phyloP scores from a whole-genome alignment of 2,329 filamentous ascomycete genomes.

The Epichloe uncinata region DNA sequence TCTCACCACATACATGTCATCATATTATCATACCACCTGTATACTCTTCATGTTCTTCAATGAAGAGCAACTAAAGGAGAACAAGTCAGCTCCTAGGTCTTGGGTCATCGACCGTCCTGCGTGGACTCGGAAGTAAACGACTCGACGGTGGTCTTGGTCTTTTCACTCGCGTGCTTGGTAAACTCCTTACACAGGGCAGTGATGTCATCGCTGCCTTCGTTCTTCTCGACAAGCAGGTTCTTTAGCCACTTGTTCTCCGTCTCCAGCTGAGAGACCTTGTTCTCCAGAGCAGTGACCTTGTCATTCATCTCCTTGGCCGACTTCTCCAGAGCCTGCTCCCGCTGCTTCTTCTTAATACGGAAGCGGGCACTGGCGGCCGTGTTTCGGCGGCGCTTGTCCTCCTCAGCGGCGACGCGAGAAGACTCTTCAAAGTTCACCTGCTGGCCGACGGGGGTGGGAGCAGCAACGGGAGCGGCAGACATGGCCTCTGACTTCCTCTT shows the following conservation, averaged over 20 bases:
- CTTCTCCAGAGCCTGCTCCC: slow-evolving; percentile 72
- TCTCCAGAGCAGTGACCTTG: slow-evolving; percentile 61
- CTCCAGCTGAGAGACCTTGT: slow-evolving; percentile 62
- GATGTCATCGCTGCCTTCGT: slow-evolving; percentile 46
- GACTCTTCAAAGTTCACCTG: slow-evolving; percentile 53
- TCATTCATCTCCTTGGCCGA: slow-evolving; percentile 74
- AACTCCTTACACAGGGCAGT: slow-evolving; percentile 39
- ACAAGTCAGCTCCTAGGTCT: neutral
- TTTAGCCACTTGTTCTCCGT: slow-evolving; percentile 75
- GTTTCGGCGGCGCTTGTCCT: slow-evolving; percentile 82
- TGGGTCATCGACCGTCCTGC: slow-evolving; percentile 13
- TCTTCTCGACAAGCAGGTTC: slow-evolving; percentile 71
- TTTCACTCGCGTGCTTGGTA: slow-evolving; percentile 23
- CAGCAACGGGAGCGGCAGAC: slow-evolving; percentile 14
- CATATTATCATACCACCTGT: neutral
- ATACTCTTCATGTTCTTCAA: neutral
- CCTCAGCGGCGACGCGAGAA: slow-evolving; percentile 63
- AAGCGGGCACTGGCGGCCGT: slow-evolving; percentile 81
- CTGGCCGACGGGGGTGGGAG: slow-evolving; percentile 15
- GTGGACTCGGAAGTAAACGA: slow-evolving; percentile 7
- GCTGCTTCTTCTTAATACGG: slow-evolving; percentile 92
- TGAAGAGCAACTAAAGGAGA: neutral
- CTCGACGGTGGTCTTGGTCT: slow-evolving; percentile 17
- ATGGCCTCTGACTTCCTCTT: slow-evolving; percentile 33
- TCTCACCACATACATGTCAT: neutral